Conservation (phyloP, 768 basidiomycete species). For the Amanita jacksonii region DNA sequence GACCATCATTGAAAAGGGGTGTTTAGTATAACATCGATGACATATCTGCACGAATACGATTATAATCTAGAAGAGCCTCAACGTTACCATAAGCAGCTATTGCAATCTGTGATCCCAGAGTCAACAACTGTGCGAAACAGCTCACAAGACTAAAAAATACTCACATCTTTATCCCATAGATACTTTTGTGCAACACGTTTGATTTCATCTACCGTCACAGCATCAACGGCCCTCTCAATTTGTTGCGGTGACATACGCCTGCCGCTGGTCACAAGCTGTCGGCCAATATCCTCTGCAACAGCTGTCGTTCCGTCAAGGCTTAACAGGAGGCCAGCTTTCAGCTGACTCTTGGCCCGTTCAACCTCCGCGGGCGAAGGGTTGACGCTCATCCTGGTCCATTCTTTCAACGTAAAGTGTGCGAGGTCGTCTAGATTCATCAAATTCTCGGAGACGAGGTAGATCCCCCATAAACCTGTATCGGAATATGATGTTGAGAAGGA, state of each 20-base stretch:
- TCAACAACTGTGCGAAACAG: slow-evolving; percentile 8
- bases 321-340: slow-evolving; percentile 89
- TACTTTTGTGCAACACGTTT: slow-evolving; percentile 96
- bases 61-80: too few relatives aligned
- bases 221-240: slow-evolving; percentile 88
- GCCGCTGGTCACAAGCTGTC: slow-evolving; percentile 93
- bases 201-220: slow-evolving; percentile 82
- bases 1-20: slow-evolving; percentile 72
- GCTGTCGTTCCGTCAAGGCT: slow-evolving; percentile 94
- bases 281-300: slow-evolving; percentile 96
- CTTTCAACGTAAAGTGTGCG: slow-evolving; percentile 86
- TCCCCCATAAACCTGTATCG: slow-evolving; percentile 98
- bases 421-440: slow-evolving; percentile 88
- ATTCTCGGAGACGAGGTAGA: slow-evolving; percentile 96
- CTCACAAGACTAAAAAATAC: slow-evolving; percentile 19
- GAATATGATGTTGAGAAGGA: slow-evolving; percentile 98
- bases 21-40: slow-evolving; percentile 95
- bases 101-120: slow-evolving; percentile 46
- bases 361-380: slow-evolving; percentile 79
- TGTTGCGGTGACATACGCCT: slow-evolving; percentile 84
- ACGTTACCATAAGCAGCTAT: too few relatives aligned
- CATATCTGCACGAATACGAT: too few relatives aligned
- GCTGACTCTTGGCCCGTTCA: slow-evolving; percentile 96
- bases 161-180: slow-evolving; percentile 92
- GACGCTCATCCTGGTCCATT: slow-evolving; percentile 94